Base-by-base conservation (phyloP, 1,284 basidiomycete genomes). In the Pterulicium gracile region DNA sequence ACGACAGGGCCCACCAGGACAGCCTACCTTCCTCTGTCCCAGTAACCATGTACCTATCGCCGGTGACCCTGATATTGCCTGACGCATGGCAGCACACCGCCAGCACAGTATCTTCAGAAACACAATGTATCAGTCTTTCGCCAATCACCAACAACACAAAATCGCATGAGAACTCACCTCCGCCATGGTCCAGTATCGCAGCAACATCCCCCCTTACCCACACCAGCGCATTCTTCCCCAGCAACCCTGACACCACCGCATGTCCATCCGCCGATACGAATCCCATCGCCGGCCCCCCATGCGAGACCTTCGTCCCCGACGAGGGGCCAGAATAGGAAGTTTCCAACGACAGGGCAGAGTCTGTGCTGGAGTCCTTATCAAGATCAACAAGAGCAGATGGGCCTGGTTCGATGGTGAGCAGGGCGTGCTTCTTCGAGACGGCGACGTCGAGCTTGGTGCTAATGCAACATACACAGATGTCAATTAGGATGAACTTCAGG, bases 191-290 rank as follows among this genome's bases (percentile, higher is more conserved):
- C 52, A 82, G 54, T 24, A 72, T 79, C 56, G 73, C 75, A 13
- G 76, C 63, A 27, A 79, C 58, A 3, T 61, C 61, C 12, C 67
- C 71, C 47, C 66, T 73, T 54, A 61, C 76, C 80, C 81, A 82
- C 32, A 77, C 70, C 34, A 80, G 61, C 18, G 74, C 63, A 56
- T 69, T 76, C 14, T 69, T 68, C 14, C 75, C 70, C 15, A 68
- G 59, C 18, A 56, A 61, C 14, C 78, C 80, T 54, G 73, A 80
- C 46, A 83, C 52, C 13, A 82, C 67, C 12, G 66, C 64, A 52
- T 73, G 69, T 5, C 71, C n/a, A n/a, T n/a, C 74, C 34, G 58
- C 52, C 4, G 69, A 67, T 10, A 72, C 69, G 51, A 80, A 82
- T 7, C 72, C 53, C 3, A 75, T 75, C 12, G 71, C 72, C 43